These are phyloP conservation scores for Arctium lappa DNA, from an alignment of 129 eudicot species.

Conservation along the genomic window DNA sequence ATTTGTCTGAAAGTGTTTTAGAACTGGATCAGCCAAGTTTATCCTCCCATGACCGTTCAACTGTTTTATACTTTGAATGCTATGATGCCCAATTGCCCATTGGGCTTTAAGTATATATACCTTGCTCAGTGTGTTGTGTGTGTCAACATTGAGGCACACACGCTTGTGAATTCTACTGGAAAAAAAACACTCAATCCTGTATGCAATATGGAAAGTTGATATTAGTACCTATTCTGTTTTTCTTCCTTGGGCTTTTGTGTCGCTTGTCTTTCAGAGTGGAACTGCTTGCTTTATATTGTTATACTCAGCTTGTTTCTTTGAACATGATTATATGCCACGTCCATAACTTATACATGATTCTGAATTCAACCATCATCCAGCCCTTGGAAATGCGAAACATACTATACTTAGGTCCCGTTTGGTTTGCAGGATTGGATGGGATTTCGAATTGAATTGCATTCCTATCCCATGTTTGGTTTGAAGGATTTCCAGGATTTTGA, in stretches of 20 bases:
- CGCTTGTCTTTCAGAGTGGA: slow-evolving; percentile 4
- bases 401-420: neutral
- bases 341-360: neutral
- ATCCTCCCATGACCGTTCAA: neutral
- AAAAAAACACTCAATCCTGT: neutral
- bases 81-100: neutral
- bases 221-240: neutral
- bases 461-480: no score
- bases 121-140: neutral
- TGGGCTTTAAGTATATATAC: neutral
- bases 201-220: slow-evolving; percentile 2
- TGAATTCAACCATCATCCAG: neutral
- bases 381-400: neutral
- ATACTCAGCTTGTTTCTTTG: neutral
- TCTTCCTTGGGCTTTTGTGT: neutral
- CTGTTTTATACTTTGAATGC: neutral
- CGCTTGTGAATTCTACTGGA: neutral
- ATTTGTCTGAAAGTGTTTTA: slow-evolving; percentile 4
- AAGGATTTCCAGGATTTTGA: no score
- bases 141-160: neutral
- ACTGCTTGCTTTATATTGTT: neutral
- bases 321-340: neutral
- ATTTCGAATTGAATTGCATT: no score
- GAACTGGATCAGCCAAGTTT: slow-evolving; percentile 2
- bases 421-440: no score